These are phyloP conservation scores for Butyriboletus loyo DNA, from an alignment of 768 basidiomycete genomes.

Conservation along the genomic window DNA sequence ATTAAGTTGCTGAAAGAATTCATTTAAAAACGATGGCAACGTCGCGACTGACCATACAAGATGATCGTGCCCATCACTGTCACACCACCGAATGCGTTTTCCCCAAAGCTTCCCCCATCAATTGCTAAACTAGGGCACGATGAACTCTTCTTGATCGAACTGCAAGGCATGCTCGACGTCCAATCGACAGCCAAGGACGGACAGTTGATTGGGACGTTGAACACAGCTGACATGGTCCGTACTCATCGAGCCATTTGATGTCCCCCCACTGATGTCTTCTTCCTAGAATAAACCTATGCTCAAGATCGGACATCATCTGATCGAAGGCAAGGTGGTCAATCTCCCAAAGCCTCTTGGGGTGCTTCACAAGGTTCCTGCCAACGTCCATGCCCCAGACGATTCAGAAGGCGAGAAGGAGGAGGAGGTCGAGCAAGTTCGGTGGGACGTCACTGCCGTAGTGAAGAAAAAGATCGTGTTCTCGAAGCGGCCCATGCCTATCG, in stretches of 20 bases:
- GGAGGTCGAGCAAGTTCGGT: conserved; percentile 31
- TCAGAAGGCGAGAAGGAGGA: neutral
- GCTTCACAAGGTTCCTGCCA: conserved; percentile 39
- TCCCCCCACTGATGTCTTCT: neutral
- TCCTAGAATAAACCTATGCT: conserved; percentile 71
- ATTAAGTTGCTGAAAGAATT: no score
- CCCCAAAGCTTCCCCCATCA: conserved; percentile 52
- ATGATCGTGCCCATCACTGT: conserved; percentile 68
- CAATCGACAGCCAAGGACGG: conserved; percentile 61
- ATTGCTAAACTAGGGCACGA: conserved; percentile 74
- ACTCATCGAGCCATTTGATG: neutral
- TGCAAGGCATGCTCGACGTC: conserved; percentile 80
- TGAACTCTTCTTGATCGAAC: conserved; percentile 79
- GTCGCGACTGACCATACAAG: no score
- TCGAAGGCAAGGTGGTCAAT: conserved; percentile 79
- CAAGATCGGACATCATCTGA: conserved; percentile 81
- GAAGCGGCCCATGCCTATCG: conserved; percentile 77
- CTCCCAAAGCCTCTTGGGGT: conserved; percentile 83
- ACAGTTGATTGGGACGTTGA: conserved; percentile 75
- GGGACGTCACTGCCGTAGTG: conserved; percentile 68
- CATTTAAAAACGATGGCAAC: no score
- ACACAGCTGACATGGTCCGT: conserved; percentile 61
- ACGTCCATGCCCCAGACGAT: neutral
- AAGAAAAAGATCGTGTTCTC: conserved; percentile 82
- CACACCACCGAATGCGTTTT: conserved; percentile 33